These are phyloP conservation scores for Chaetomium cochliodes DNA, from an alignment of 495 filamentous ascomycete species.

Conservation along the genomic window DNA sequence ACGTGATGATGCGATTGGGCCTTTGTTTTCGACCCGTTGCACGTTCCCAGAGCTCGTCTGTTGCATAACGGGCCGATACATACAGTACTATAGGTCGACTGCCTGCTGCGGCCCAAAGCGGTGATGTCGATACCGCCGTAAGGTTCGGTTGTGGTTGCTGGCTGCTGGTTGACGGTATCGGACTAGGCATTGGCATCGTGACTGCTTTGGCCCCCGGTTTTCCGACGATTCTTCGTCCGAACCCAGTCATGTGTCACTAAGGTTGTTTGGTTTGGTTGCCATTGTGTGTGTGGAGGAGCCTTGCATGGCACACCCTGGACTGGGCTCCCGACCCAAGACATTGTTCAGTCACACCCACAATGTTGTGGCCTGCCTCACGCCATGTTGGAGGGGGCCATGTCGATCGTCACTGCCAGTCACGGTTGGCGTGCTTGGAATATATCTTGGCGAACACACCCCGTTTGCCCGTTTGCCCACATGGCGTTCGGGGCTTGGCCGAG, in stretches of 20 bases:
- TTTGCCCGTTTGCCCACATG: not conserved
- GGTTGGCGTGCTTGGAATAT: not conserved
- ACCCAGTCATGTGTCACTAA: not conserved
- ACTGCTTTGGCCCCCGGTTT: not conserved
- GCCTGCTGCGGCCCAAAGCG: not conserved
- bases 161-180: not conserved
- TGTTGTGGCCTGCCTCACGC: not conserved
- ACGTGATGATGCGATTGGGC: constrained; percentile 1
- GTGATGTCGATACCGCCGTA: not conserved
- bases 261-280: not conserved
- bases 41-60: not conserved
- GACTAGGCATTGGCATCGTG: not conserved
- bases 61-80: constrained; percentile 4
- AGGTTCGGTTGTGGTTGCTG: not conserved
- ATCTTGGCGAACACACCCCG: not conserved
- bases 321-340: no score
- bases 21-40: not conserved
- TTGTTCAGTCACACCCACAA: not conserved
- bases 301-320: constrained; percentile 1
- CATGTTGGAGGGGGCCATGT: not conserved
- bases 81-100: not conserved
- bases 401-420: constrained; percentile 1
- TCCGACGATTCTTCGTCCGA: not conserved
- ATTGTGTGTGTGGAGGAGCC: not conserved
- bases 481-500: not conserved